phyloP scores from a whole-genome alignment of 1,284 basidiomycete species.

The Heterobasidion irregulare region DNA sequence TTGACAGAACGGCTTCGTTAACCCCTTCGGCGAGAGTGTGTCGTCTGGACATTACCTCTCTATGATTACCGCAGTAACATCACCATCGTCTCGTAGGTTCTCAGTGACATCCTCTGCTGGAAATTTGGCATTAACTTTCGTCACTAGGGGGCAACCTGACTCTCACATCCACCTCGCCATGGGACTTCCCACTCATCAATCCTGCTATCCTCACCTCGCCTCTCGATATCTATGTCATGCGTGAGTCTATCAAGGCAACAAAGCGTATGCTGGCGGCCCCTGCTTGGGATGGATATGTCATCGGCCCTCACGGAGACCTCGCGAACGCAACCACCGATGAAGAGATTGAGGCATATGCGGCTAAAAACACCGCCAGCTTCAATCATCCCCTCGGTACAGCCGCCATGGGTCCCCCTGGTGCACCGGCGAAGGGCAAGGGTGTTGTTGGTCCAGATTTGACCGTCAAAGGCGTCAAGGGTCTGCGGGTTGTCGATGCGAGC shows the following conservation, averaged over 20 bases:
- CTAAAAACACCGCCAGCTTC: constrained; percentile 1
- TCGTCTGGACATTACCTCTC: constrained; percentile 15
- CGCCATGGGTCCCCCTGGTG: not conserved
- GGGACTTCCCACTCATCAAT: constrained; percentile 15
- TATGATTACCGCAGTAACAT: constrained; percentile 12
- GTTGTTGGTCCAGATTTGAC: constrained; percentile 1
- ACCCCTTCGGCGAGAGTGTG: constrained; percentile 5
- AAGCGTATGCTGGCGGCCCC: constrained; percentile 9
- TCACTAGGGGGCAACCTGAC: constrained; percentile 16
- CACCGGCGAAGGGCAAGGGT: constrained; percentile 1
- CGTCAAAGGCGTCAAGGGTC: not conserved
- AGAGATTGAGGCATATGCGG: constrained; percentile 11
- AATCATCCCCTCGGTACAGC: not conserved
- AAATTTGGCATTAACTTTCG: constrained; percentile 8
- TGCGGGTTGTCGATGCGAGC: not conserved
- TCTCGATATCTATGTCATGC: constrained; percentile 12
- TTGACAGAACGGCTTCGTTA: constrained; percentile 7
- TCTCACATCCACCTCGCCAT: constrained; percentile 14
- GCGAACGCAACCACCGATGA: constrained; percentile 11
- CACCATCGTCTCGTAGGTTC: constrained; percentile 12
- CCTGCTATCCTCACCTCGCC: constrained; percentile 11
- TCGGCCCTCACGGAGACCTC: constrained; percentile 4
- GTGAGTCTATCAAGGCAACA: constrained; percentile 8
- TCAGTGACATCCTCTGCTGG: not conserved
- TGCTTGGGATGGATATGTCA: constrained; percentile 12